These are phyloP conservation scores for Lentinula raphanica DNA, from an alignment of 768 basidiomycete species.

Conservation along the genomic window DNA sequence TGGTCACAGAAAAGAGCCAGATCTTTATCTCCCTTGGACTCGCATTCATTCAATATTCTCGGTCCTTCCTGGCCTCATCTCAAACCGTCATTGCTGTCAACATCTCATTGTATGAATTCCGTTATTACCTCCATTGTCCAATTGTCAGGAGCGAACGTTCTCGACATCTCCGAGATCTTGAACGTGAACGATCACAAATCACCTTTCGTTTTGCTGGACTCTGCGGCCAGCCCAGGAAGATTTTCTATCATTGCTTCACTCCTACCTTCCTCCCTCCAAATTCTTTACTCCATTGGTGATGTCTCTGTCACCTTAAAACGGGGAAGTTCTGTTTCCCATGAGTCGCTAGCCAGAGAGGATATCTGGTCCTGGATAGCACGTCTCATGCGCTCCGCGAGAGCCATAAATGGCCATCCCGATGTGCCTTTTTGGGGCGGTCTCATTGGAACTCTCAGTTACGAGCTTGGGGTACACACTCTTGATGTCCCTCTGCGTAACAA, in stretches of 20 bases:
- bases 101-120: slow-evolving; percentile 13
- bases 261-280: slow-evolving; percentile 45
- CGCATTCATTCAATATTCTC: slow-evolving; percentile 27
- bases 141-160: slow-evolving; percentile 28
- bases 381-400: slow-evolving; percentile 58
- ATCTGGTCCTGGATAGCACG: slow-evolving; percentile 71
- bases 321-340: slow-evolving; percentile 27
- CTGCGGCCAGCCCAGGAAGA: slow-evolving; percentile 68
- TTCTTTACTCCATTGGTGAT: slow-evolving; percentile 55
- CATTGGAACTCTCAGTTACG: slow-evolving; percentile 74
- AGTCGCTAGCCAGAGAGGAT: slow-evolving; percentile 44
- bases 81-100: slow-evolving; percentile 16
- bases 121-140: not conserved
- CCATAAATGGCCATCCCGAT: slow-evolving; percentile 40
- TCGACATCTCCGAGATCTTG: slow-evolving; percentile 55
- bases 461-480: slow-evolving; percentile 61
- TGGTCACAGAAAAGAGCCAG: slow-evolving; percentile 47
- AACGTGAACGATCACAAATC: slow-evolving; percentile 51
- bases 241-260: slow-evolving; percentile 69
- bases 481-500: slow-evolving; percentile 33
- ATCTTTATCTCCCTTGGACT: slow-evolving; percentile 35
- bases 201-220: slow-evolving; percentile 73
- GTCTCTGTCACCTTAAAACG: slow-evolving; percentile 37
- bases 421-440: slow-evolving; percentile 84
- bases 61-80: slow-evolving; percentile 56